Base-by-base conservation (phyloP, 176 grass and related monocot species). In the Carex scoparia region DNA sequence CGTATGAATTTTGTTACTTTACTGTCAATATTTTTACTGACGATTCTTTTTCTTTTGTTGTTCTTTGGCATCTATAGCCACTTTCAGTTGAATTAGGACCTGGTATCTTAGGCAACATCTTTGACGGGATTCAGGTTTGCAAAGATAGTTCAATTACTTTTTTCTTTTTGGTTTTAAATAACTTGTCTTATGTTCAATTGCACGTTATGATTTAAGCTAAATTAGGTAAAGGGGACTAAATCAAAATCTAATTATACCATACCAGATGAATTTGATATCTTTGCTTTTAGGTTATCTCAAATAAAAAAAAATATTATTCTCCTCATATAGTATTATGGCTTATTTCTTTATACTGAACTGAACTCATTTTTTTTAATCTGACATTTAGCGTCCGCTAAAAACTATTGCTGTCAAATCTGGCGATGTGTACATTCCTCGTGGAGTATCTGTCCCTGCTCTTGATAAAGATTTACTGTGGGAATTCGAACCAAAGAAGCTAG, bases 361-460 rank as follows among this genome's bases (percentile, higher is more conserved):
- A 44, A 4, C 3, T 38, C 35, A 28, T 65, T 23, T 48, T 18
- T 63, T 81, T 81, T 9, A 81, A 69, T 69, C 31, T 83, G 61
- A 69, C 33, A 32, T 69, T 7, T 80, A 97, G 89, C 86, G 92
- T 13, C 94, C 92, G 23, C 42, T 97, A 56, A 97, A 87, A 93
- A 93, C 94, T 72, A 94, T 94, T 83, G 94, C 94, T 81, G 84
- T 97, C 28, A 97, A 91, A 79, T 94, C 92, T 0, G 89, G 90
- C 74, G 94, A 97, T 83, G 91, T 97, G 77, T 97, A 97, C 86
- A 97, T 97, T 82, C 93, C 93, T 31, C 93, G 90, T 79, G 93
- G 93, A 64, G 93, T 95, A 79, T 91, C 93, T 61, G 90, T 95
- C 51, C 92, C 92, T 88, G 94, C 94, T 63, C 92, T 97, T 80